Evolutionary conservation across 352 stramenopile species (phyloP), one percentile per base, ranked within the genome.

Genomic region (Pythium apleroticum): DNA sequence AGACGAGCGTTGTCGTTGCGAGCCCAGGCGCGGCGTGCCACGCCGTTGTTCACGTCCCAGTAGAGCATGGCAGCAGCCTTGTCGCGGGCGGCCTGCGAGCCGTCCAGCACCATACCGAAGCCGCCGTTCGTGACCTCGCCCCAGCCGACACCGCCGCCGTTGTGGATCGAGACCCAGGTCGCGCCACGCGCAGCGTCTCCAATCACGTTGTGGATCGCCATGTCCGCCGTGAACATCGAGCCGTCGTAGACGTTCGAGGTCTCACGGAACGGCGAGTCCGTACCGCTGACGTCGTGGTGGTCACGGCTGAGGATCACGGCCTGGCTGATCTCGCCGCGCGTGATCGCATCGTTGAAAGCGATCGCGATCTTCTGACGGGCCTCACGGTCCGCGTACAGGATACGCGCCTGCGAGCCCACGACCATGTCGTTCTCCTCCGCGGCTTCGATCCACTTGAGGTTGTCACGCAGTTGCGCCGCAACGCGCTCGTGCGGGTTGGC

Each of bases 1-100:
- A 95, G 87, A 39, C 80, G 74, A 4, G 88, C 88, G 58, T 95
- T 94, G 62, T 88, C 83, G 65, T 96, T 96, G 58, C 88, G 80
- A 2, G 80, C 83, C 89, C 89, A 96, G 10, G 84, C 84, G 37
- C 89, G 78, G 27, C 88, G 77, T 9, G 81, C 76, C 25, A 96
- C 85, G 41, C 89, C 89, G 69, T 96, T 96, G 83, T 95, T 95
- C 39, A 96, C 88, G 68, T 97, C 89, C 88, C 89, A 97, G 50
- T 83, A 78, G 43, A 97, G 74, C 84, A 97, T 95, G 52, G 72
- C 73, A 30, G 66, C 71, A 43, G 85, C 84, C 66, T 90, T 90
- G 48, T 77, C 41, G 4, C 72, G 80, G 4, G 89, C 86, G 20
- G 81, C 77, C 33, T 83, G 66, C 17, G 83, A 90, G 28, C 88